Base-by-base conservation (phyloP, 129 eudicot species). In the Flaveria linearis region DNA sequence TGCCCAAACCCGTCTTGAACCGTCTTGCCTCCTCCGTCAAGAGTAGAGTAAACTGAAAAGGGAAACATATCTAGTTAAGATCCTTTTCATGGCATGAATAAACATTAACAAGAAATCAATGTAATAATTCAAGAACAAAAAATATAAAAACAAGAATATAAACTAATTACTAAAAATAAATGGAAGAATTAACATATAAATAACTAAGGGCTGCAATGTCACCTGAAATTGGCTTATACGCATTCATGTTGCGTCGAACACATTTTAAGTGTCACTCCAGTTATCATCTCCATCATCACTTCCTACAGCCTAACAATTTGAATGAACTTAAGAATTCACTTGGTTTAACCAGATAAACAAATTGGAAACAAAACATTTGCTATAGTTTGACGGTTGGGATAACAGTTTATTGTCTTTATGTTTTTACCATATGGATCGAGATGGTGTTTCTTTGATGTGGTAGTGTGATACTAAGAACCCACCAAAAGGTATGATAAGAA, bases 231-330 rank as follows among this genome's bases (percentile, higher is more conserved):
- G 83, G 49, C 14, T 65, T 71, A 30, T 50, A 63, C 49, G 80
- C 66, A 57, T 17, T 75, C 76, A 62, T 26, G 66, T 62, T 20
- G 49, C 30, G 45, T 66, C 23, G 49, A 57, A 69, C 76, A 8
- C 62, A 6, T 22, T 8, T 81, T 65, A 82, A 55, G 82, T 77
- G 60, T 82, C 82, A 68, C 85, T 82, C 85, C 85, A 72, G 65
- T 78, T 69, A 74, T 76, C 85, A 47, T 82, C 85, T 33, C 85
- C 85, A 5, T 77, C 85, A 77, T 82, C 85, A 72, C 85, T 82
- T 65, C 82, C 85, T 9, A 82, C 85, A 77, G 70, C 85, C 85
- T 82, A 52, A 22, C 79, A 82, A 25, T 17, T 67, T 68, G 14
- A 26, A 57, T 45, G 20, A 56, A 42, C 30, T 46, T 1, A 22